A percentile compares a stretch with the other conserved stretches of the same genome.
Evolutionary conservation across 139 green algal genomes (phyloP).

Genomic region (Limnomonas spitsbergensis): DNA sequence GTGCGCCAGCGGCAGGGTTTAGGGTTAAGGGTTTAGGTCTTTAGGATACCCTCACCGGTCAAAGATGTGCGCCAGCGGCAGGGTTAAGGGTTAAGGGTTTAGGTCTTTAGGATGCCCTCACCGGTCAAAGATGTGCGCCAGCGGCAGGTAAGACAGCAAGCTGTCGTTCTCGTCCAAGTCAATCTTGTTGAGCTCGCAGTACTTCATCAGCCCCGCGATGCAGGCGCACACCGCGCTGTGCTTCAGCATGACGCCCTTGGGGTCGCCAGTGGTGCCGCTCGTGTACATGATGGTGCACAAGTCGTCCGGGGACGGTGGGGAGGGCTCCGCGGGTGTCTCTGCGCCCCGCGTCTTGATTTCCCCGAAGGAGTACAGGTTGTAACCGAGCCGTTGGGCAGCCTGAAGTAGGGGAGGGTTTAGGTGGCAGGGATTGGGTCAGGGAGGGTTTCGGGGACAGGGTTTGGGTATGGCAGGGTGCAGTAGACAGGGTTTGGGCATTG

Average conservation of each 20-base stretch:
- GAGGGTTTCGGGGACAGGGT: neutral
- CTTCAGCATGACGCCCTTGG: slow-evolving; percentile 81
- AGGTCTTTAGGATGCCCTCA: no score
- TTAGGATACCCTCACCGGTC: no score
- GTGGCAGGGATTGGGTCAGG: neutral
- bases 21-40: no score
- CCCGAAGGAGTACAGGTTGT: slow-evolving; percentile 50
- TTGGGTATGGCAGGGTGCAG: no score
- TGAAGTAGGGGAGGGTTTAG: neutral
- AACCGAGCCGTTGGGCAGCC: neutral
- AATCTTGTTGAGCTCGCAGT: slow-evolving; percentile 28
- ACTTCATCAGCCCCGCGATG: slow-evolving; percentile 34
- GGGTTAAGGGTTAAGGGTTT: no score
- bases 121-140: slow-evolving; percentile 92
- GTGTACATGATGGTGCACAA: slow-evolving; percentile 96
- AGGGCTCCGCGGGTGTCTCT: slow-evolving; percentile 33
- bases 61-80: slow-evolving; percentile 91
- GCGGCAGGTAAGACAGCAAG: slow-evolving; percentile 75
- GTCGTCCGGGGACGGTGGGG: slow-evolving; percentile 69
- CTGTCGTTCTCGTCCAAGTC: slow-evolving; percentile 44
- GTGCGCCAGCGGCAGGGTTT: no score
- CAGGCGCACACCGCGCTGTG: slow-evolving; percentile 63
- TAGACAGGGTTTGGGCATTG: no score
- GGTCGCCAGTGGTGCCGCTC: slow-evolving; percentile 60
- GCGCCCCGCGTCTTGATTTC: slow-evolving; percentile 62